Base-by-base conservation (phyloP, 768 basidiomycete genomes). In the Tulasnella sp. region DNA sequence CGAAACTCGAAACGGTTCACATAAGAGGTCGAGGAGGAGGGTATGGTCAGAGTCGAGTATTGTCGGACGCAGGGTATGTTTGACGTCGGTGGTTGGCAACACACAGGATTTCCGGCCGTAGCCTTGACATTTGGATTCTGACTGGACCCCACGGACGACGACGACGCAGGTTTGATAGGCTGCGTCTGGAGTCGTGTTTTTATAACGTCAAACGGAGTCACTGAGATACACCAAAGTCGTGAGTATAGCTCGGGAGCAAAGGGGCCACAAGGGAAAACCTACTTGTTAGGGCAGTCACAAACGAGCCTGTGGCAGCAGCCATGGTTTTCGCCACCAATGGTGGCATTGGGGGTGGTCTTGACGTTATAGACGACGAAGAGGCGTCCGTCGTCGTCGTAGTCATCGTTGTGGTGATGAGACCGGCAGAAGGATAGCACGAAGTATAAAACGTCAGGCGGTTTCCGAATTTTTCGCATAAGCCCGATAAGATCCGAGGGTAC, bases 171-270 rank as follows among this genome's bases (percentile, higher is more conserved):
- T 58, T 58, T 58, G 39, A 36, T 72, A n/a, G 83, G 83, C 67
- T 87, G 91, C 0, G 96, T 98, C 69, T 99, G 96, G 15, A 99
- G 73, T 27, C 96, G 81, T 11, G 94, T 98, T 69, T 98, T 98
- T 63, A 98, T 78, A 54, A 99, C 91, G 70, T 99, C 96, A 68
- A 99, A 99, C 2, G 96, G 96, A 2, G 94, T 98, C 96, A 99
- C 94, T 98, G 67, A 8, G 57, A 25, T 27, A 37, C 32, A 6
- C 35, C 31, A n/a, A 29, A 1, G 17, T 27, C 14, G 35, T 45
- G 19, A 35, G 31, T 39, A 46, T 25, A 4, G 2, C 42, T 15
- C 14, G 6, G 19, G 25, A 19, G 35, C 51, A 6, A 6, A 52
- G 17, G 9, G 25, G n/a, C n/a, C n/a, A n/a, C n/a, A n/a, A n/a